A percentile compares a stretch with the other conserved stretches of the same genome.
Conservation (phyloP, 257 asterid genomes). For the Paraleonurus japonicus region DNA sequence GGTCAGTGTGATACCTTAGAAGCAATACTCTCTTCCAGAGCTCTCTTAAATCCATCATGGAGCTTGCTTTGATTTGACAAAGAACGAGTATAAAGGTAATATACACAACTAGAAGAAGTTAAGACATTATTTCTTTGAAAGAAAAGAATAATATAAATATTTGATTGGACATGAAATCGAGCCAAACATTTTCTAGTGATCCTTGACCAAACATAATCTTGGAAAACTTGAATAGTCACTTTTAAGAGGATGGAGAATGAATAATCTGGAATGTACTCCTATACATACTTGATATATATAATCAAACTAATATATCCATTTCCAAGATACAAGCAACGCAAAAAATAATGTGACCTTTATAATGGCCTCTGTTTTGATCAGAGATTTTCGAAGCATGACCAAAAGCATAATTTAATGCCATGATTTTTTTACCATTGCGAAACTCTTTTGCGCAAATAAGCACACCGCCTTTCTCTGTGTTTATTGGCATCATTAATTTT, state of each 20-base stretch:
- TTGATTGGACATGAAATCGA: background rate
- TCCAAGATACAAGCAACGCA: background rate
- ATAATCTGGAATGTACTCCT: background rate
- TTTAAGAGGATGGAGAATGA: background rate
- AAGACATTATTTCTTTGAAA: background rate
- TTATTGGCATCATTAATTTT: background rate
- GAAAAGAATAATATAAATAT: background rate
- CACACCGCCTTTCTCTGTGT: background rate
- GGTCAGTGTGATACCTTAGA: background rate
- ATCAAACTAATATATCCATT: background rate
- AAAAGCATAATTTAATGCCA: background rate
- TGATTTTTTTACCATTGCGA: background rate
- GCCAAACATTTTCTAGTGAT: background rate
- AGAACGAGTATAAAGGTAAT: background rate
- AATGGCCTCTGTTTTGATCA: background rate
- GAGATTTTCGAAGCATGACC: background rate
- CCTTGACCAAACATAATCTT: background rate
- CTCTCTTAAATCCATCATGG: background rate
- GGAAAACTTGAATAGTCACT: background rate
- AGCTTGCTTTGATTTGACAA: background rate
- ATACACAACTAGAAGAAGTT: background rate
- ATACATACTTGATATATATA: background rate
- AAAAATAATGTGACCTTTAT: background rate
- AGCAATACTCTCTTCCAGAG: constrained; percentile 5
- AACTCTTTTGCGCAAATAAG: background rate